Base-by-base conservation (phyloP, 139 green algal genomes). In the Chlamydomonas sphaeroides region DNA sequence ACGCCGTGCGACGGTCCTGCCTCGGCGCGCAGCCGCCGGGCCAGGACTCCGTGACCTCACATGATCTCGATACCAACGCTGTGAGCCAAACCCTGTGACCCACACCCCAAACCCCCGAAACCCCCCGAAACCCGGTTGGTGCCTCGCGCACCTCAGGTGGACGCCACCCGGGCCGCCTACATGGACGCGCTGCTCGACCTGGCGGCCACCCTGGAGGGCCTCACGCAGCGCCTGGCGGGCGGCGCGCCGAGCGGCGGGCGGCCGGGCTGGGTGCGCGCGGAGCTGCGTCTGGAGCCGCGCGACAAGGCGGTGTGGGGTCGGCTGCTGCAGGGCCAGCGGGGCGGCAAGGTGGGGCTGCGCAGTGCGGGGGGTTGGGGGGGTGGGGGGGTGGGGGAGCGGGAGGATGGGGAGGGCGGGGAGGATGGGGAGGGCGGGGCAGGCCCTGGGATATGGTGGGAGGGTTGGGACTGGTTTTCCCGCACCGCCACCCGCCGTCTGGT, bases 251-350 rank as follows among this genome's bases (percentile, higher is more conserved):
- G 11, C 11, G 45, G 45, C 45, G 14, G 45, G 11, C 45, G 45
- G 45, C 11, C 14, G 45, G 56, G 6, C 23, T 5, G 56, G 17
- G 56, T 62, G 56, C 14, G 17, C 23, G 69, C 33, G 35, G 72
- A 80, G 18, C 5, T 80, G 26, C 30, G 26, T 28, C 56, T 80
- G n/a, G 59, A 59, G 38, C 21, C 38, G 39, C 59, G 71, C 59
- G 74, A 80, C 42, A 57, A 70, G 30, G 74, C 74, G 38, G 74
- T 80, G 74, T 80, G 74, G 74, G 59, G 20, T 18, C 59, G n/a
- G n/a, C 39, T 80, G 59, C 4, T 80, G 39, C 23, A 8, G 33
- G 6, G 18, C 8, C 4, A 48, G 25, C 23, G 14, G 25, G 36
- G 36, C 1, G 18, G 35, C 63, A 72, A 72, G 66, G 38, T 53